phyloP scores from a whole-genome alignment of 768 basidiomycete species.

The Hysterangium stoloniferum region DNA sequence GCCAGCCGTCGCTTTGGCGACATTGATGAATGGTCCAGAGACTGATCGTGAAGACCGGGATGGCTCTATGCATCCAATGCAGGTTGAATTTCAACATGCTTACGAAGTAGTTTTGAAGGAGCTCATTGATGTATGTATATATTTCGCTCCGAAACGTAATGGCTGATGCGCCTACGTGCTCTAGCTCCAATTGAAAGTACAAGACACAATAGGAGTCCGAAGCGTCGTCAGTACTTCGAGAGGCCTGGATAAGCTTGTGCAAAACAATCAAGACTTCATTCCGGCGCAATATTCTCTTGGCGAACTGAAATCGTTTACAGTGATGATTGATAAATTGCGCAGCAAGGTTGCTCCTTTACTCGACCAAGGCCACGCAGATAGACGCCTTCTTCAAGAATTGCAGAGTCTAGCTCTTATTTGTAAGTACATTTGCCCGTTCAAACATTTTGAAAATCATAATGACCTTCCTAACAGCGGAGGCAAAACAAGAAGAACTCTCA shows the following conservation, averaged over 20 bases:
- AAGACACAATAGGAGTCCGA: background rate
- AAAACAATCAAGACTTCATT: conserved; percentile 22
- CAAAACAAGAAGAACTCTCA: conserved; percentile 74
- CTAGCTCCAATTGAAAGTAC: background rate
- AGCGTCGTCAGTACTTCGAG: conserved; percentile 15
- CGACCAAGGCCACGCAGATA: conserved; percentile 32
- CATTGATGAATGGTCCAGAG: too few species aligned
- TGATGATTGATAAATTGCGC: conserved; percentile 37
- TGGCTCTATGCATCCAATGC: background rate
- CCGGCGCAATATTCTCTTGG: conserved; percentile 23
- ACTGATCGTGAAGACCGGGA: background rate
- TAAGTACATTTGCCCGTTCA: conserved; percentile 23
- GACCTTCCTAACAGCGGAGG: conserved; percentile 47
- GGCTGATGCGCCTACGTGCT: background rate
- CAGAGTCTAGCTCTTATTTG: conserved; percentile 65
- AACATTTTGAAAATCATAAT: conserved; percentile 20
- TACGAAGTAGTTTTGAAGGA: conserved; percentile 4
- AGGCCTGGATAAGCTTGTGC: conserved; percentile 18
- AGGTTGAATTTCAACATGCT: conserved; percentile 3
- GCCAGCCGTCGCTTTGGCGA: background rate
- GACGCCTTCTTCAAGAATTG: conserved; percentile 42
- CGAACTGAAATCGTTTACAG: conserved; percentile 46
- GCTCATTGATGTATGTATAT: background rate
- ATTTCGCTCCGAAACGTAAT: too few species aligned
- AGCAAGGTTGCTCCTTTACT: conserved; percentile 46